Conservation (phyloP, 164 flowering plant species). For the Magnolia changhungtana region DNA sequence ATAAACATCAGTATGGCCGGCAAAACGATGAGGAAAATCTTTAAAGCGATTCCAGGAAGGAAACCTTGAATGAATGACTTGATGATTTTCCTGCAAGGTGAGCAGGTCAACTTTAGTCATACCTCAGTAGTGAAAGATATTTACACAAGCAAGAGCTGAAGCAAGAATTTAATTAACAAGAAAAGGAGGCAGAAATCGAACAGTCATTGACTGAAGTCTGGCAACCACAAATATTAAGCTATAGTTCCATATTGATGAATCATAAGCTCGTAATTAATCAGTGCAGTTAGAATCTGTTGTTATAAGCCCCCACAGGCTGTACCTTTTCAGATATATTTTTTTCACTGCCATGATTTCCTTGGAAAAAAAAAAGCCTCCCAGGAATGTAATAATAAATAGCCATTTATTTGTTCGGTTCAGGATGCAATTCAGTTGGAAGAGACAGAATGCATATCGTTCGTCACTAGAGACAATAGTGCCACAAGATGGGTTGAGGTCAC, state of each 20-base stretch:
- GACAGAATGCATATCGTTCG: no score
- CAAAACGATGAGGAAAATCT: slow-evolving; percentile 72
- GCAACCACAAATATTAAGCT: neutral
- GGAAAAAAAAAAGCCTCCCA: no score
- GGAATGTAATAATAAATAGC: no score
- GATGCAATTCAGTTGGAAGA: no score
- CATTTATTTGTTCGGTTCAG: no score
- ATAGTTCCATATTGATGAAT: neutral
- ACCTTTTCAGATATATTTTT: no score
- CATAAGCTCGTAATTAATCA: no score
- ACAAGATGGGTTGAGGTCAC: no score
- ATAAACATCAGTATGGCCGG: slow-evolving; percentile 80
- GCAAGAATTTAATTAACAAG: neutral
- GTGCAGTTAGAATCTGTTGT: no score
- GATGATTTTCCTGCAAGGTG: slow-evolving; percentile 48
- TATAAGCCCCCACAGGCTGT: no score
- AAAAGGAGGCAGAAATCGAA: neutral
- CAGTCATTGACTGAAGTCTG: neutral
- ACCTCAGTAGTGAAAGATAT: neutral
- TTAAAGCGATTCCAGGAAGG: slow-evolving; percentile 85
- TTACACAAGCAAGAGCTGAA: neutral
- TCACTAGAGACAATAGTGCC: no score
- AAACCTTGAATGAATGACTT: slow-evolving; percentile 81
- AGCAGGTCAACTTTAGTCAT: neutral
- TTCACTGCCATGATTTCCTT: no score